These are phyloP conservation scores for Cornus controversa DNA, from an alignment of 148 eudicot genomes.

Conservation along the genomic window DNA sequence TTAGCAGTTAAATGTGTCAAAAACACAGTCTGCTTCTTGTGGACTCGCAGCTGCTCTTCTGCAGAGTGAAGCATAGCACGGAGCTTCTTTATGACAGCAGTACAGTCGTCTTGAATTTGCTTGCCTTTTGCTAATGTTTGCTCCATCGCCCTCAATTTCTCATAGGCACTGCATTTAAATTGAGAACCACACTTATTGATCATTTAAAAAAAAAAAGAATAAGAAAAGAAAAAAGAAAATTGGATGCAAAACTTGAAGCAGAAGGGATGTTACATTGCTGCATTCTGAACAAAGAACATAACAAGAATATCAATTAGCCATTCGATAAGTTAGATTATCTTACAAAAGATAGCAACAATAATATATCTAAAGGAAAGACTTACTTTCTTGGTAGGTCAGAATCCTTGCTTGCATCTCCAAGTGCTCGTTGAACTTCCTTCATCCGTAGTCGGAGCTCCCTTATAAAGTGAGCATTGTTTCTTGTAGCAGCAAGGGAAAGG, in stretches of 20 bases:
- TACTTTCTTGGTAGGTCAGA: conserved; percentile 77
- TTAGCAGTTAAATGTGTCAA: conserved; percentile 91
- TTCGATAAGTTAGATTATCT: background rate
- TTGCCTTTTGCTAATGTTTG: conserved; percentile 78
- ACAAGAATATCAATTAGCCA: background rate
- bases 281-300: background rate
- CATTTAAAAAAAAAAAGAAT: too few relatives aligned
- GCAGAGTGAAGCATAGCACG: conserved; percentile 95
- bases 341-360: background rate
- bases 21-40: conserved; percentile 81
- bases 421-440: conserved; percentile 77
- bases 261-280: background rate
- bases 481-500: conserved; percentile 75
- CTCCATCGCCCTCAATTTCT: conserved; percentile 83
- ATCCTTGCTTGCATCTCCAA: conserved; percentile 82
- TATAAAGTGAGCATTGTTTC: conserved; percentile 78
- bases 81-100: conserved; percentile 80
- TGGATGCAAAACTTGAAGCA: background rate
- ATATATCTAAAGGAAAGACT: too few relatives aligned
- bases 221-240: background rate
- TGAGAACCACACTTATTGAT: background rate
- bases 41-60: conserved; percentile 91
- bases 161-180: conserved; percentile 53
- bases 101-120: conserved; percentile 91
- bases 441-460: conserved; percentile 80